Base-by-base conservation (phyloP, 2,329 filamentous ascomycete species). In the Mycosphaerella arachidis region DNA sequence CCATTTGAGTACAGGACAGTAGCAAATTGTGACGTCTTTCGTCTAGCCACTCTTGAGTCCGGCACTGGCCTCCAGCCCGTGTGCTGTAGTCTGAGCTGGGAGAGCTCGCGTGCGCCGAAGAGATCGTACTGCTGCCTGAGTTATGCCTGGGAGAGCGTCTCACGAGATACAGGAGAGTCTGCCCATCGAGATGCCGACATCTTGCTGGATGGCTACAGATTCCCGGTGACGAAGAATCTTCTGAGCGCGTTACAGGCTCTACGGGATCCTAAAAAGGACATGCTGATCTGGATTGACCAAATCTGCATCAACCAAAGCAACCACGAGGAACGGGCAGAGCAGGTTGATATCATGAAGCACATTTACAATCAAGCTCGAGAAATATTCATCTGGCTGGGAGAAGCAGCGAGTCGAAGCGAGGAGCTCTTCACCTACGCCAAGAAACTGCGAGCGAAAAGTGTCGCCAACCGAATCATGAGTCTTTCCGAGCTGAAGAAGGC, bases 301-400 rank as follows among this genome's bases (percentile, higher is more conserved):
- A 63, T 70, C 45, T 70, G 71, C 48, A 75, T 76, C 52, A 72
- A 75, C 37, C 73, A 75, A 57, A 53, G 62, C 1, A 68, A 74
- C 58, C 50, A 63, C 20, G 48, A 55, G 5, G 73, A 76, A 46
- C 70, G 70, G 20, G 65, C 60, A 4, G 62, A 70, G 24, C 73
- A 75, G 60, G 71, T 76, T 5, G 66, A 64, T 3, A 70, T 75
- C 30, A 76, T 76, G 72, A 67, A 71, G 9, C 54, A 70, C 4
- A 72, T 76, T 40, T 75, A 72, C 65, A 63, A 58, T 24, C 57
- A 63, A 45, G 63, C 68, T n/a, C 61, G 62, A 35, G 61, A 68
- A 53, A 63, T 70, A 27, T 63, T 67, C 8, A 61, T 67, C n/a
- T 72, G 69, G 67, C 64, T 71, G 5, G 69, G 69, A 6, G 67